Evolutionary conservation across 2,329 filamentous ascomycete genomes (phyloP), one percentile per base, ranked within the genome.

Genomic region (Sclerotinia spermophila): DNA sequence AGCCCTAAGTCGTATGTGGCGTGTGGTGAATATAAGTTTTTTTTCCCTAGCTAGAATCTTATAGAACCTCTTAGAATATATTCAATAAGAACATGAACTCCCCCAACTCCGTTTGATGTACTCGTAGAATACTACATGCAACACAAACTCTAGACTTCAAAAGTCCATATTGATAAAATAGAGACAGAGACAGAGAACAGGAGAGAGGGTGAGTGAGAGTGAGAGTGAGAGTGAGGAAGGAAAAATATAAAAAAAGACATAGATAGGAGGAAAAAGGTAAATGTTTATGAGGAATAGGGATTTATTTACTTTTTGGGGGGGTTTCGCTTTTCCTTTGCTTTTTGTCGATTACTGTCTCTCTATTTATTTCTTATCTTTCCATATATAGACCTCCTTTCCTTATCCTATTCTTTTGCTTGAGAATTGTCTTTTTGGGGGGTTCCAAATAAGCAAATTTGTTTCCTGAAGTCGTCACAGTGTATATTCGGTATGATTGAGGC

Each of bases 41-140:
- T 60, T 64, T 64, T 64, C n/a, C 44, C 8, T 40, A 65, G 45
- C 62, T 65, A 53, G 62, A 65, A 65, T 53, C 62, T 40, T 35
- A 53, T 65, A 51, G 62, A 65, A 65, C 13, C 45, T 53, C 62
- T 65, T 65, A 65, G 61, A 65, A 65, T 51, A 38, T 51, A 51
- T 64, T 51, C 44, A 51, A 38, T 21, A 19, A 19, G 44, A 38
- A 45, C 58, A 27, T 42, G 38, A 59, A 38, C 58, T 42, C 15
- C 58, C 58, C 42, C 59, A 30, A 44, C 30, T 48, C 60, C 40
- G 27, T 61, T 58, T 58, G 33, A 38, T 58, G 33, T n/a, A n/a
- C n/a, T n/a, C n/a, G n/a, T 33, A 24, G 55, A 13, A 53, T 27
- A 58, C n/a, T 15, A 53, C 55, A 58, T 15, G 15, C 55, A 38